Evolutionary conservation across 495 filamentous ascomycete genomes (phyloP).

Genomic region (Penicillium argentinense): DNA sequence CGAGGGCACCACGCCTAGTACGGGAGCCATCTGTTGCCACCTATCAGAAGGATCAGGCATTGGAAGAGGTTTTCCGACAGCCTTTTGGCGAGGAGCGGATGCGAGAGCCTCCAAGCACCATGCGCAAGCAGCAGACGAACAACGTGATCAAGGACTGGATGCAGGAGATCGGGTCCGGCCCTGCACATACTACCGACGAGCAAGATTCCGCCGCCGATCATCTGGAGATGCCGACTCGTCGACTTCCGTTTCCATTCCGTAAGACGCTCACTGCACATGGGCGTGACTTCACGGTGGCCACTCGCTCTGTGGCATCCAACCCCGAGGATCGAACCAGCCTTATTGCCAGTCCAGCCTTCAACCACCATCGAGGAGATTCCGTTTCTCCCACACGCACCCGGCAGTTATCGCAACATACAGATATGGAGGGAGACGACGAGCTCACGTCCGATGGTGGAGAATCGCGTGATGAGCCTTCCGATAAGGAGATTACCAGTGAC

Average conservation of each 20-base stretch:
- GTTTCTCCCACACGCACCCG: slow-evolving; percentile 27
- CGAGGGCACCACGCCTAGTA: slow-evolving; percentile 56
- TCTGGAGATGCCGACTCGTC: slow-evolving; percentile 49
- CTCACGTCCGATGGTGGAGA: slow-evolving; percentile 77
- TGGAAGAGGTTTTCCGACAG: slow-evolving; percentile 88
- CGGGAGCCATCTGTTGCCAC: slow-evolving; percentile 82
- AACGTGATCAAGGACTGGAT: slow-evolving; percentile 85
- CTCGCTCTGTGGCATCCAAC: slow-evolving; percentile 56
- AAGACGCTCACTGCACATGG: slow-evolving; percentile 28
- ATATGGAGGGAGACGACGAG: slow-evolving; percentile 87
- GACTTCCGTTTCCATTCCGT: slow-evolving; percentile 31
- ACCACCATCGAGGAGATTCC: slow-evolving; percentile 24
- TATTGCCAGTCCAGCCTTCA: slow-evolving; percentile 30
- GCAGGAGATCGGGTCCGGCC: slow-evolving; percentile 67
- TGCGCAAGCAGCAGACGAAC: slow-evolving; percentile 64
- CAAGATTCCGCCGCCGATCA: slow-evolving; percentile 59
- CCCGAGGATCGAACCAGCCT: slow-evolving; percentile 50
- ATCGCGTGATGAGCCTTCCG: slow-evolving; percentile 24
- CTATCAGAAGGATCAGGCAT: slow-evolving; percentile 80
- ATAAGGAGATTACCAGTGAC: slow-evolving; percentile 37
- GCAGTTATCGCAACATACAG: slow-evolving; percentile 58
- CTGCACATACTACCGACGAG: slow-evolving; percentile 62
- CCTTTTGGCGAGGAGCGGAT: slow-evolving; percentile 50
- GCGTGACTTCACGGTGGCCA: slow-evolving; percentile 53
- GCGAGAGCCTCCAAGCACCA: slow-evolving; percentile 47